phyloP scores from a whole-genome alignment of 225 moss, liverwort and hornwort species.

The Takakia lepidozioides region DNA sequence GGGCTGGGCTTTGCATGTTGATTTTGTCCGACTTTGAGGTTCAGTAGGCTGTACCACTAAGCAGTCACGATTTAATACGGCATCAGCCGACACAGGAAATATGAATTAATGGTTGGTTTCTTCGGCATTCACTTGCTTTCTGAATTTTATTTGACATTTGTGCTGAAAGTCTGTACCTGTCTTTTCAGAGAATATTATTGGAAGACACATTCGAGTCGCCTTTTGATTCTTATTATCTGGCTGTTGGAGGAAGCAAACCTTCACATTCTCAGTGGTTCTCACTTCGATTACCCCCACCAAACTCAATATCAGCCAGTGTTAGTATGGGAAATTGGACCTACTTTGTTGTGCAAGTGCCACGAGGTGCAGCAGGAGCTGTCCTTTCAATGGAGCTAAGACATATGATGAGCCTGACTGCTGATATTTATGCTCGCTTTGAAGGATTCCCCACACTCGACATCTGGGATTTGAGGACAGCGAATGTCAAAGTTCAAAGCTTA shows the following conservation, averaged over 20 bases:
- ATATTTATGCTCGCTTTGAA: conserved; percentile 56
- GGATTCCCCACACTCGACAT: conserved; percentile 34
- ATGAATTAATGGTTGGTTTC: neutral
- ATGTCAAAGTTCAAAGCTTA: neutral
- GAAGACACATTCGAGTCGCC: conserved; percentile 51
- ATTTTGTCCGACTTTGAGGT: neutral
- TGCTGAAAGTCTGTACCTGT: too few species aligned
- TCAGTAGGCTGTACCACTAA: too few species aligned
- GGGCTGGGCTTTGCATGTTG: neutral
- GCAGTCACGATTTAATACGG: too few species aligned
- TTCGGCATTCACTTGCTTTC: neutral
- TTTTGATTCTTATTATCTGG: conserved; percentile 64
- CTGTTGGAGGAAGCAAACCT: conserved; percentile 4
- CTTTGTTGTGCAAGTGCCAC: conserved; percentile 38
- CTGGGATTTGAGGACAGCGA: conserved; percentile 35
- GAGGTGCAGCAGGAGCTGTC: conserved; percentile 61
- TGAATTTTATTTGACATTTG: too few species aligned
- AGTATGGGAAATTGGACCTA: conserved; percentile 47
- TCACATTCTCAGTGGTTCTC: conserved; percentile 43
- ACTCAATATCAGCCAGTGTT: conserved; percentile 7
- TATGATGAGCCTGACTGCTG: conserved; percentile 9
- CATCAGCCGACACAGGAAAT: too few species aligned
- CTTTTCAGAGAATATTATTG: conserved; percentile 56
- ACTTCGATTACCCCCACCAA: conserved; percentile 10
- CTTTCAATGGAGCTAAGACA: conserved; percentile 49